phyloP scores from a whole-genome alignment of 345 rosid species.

The Murraya koenigii region DNA sequence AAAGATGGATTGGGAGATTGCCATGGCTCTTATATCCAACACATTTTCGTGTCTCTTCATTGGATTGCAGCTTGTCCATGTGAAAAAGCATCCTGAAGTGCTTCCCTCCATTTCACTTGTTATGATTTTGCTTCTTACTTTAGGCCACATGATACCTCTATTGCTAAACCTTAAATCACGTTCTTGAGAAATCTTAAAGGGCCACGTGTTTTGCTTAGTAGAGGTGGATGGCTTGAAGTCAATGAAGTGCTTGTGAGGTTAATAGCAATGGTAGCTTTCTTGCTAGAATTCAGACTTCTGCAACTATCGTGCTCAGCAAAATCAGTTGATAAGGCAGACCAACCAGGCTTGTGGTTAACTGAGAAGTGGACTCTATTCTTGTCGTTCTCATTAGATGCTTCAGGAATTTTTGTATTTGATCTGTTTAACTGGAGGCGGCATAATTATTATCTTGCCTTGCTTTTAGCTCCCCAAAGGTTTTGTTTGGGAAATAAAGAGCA shows the following conservation, averaged over 20 bases:
- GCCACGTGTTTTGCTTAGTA: slow-evolving; percentile 15
- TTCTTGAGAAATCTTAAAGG: slow-evolving; percentile 18
- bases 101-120: slow-evolving; percentile 38
- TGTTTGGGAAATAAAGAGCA: too few relatives aligned
- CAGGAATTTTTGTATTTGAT: slow-evolving; percentile 34
- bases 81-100: slow-evolving; percentile 33
- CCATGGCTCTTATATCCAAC: slow-evolving; percentile 35
- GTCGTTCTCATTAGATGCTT: slow-evolving; percentile 31
- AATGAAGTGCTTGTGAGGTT: slow-evolving; percentile 44
- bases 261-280: slow-evolving; percentile 42
- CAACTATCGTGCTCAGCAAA: slow-evolving; percentile 40
- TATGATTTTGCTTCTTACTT: slow-evolving; percentile 44
- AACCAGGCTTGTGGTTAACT: slow-evolving; percentile 27
- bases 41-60: slow-evolving; percentile 39
- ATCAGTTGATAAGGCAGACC: slow-evolving; percentile 14
- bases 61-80: slow-evolving; percentile 38
- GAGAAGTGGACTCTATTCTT: slow-evolving; percentile 24
- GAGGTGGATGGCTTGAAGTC: slow-evolving; percentile 35
- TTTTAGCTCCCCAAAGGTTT: background rate
- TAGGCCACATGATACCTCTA: slow-evolving; percentile 44
- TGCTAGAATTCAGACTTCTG: slow-evolving; percentile 42
- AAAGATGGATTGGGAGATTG: slow-evolving; percentile 50
- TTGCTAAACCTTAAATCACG: slow-evolving; percentile 38
- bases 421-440: slow-evolving; percentile 16
- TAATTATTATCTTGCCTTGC: background rate